Evolutionary conservation across 208 protist species (phyloP).

Genomic region (Trypanosoma caninum): DNA sequence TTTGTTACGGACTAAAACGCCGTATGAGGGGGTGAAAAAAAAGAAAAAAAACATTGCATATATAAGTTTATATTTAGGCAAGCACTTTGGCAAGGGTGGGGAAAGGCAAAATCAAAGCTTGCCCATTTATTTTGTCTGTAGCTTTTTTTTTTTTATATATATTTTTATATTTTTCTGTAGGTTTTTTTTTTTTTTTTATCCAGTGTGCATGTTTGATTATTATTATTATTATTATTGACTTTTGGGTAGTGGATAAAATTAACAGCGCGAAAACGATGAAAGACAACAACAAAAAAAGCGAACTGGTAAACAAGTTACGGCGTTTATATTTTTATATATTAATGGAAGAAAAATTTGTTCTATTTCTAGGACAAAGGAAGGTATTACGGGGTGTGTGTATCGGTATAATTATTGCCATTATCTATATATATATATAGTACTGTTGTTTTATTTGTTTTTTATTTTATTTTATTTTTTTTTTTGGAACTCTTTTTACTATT

Average conservation of each 20-base stretch:
- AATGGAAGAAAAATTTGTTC: no score
- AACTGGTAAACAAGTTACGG: not conserved
- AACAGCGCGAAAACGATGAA: not conserved
- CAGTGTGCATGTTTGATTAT: no score
- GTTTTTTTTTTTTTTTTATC: constrained; percentile 6
- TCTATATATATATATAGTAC: no score
- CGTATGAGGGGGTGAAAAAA: not conserved
- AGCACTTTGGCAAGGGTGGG: no score
- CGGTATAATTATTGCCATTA: no score
- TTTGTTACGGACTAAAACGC: constrained; percentile 10
- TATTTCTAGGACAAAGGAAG: no score
- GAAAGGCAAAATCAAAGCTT: no score
- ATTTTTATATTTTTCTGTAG: not conserved
- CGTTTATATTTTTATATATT: no score
- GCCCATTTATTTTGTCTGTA: no score
- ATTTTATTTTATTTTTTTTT: not conserved
- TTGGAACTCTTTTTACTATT: not conserved
- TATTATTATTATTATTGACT: not conserved
- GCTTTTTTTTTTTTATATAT: constrained; percentile 9
- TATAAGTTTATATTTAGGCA: no score
- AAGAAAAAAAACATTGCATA: not conserved
- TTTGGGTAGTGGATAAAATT: not conserved
- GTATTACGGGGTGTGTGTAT: no score
- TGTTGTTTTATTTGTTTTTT: constrained; percentile 1
- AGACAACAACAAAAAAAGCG: not conserved